phyloP scores from a whole-genome alignment of 805 yeast genomes.

The Citeromyces nyonsensis region DNA sequence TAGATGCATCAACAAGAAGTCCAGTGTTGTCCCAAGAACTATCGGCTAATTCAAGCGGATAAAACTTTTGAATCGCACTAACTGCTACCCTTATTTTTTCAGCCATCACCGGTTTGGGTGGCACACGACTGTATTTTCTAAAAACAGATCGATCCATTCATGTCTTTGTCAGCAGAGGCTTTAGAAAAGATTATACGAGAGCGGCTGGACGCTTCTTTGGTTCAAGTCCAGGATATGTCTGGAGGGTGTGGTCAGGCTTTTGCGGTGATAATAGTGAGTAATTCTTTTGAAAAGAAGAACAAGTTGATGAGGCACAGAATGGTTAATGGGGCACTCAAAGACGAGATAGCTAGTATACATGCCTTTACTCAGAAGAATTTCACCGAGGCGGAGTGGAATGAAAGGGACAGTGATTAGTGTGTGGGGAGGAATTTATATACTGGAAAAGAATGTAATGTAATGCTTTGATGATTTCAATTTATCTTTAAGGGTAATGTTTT shows the following conservation, averaged over 20 bases:
- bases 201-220: conserved; percentile 45
- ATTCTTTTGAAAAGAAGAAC: conserved; percentile 64
- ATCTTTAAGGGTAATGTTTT: too few species aligned
- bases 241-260: conserved; percentile 99
- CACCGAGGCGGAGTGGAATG: conserved; percentile 80
- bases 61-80: conserved; percentile 48
- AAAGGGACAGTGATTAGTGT: conserved; percentile 11
- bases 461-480: too few species aligned
- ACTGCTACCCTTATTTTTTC: conserved; percentile 26
- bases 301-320: conserved; percentile 75
- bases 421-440: too few species aligned
- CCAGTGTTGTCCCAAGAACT: conserved; percentile 94
- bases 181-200: conserved; percentile 34
- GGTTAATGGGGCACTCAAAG: conserved; percentile 66
- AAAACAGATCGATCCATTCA: conserved; percentile 1
- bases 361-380: conserved; percentile 91
- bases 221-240: conserved; percentile 62
- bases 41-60: conserved; percentile 75
- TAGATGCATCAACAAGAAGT: conserved; percentile 56
- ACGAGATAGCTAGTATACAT: conserved; percentile 79
- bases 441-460: too few species aligned
- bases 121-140: neutral
- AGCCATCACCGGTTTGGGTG: conserved; percentile 2
- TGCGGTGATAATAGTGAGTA: conserved; percentile 74
- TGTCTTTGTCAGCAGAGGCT: conserved; percentile 15